phyloP scores from a whole-genome alignment of 2,329 filamentous ascomycete species.

The Pyricularia pennisetigena region DNA sequence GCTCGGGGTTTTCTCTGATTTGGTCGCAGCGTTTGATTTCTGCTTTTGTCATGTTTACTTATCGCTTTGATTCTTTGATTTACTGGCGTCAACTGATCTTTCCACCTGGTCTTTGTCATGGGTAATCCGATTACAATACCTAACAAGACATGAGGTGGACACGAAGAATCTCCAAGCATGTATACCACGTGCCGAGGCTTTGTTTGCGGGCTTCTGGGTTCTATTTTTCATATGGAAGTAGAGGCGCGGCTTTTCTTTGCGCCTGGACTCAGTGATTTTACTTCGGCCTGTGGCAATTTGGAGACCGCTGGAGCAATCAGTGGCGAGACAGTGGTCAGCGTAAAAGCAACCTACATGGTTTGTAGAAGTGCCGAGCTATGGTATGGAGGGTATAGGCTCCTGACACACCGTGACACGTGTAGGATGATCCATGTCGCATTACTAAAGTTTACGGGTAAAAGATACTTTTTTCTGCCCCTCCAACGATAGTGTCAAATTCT shows the following conservation, averaged over 20 bases:
- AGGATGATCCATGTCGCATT: background rate
- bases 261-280: background rate
- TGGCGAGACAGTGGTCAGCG: background rate
- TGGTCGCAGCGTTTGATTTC: background rate
- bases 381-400: background rate
- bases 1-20: background rate
- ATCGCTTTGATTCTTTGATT: background rate
- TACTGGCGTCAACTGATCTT: background rate
- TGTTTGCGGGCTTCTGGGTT: background rate
- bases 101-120: background rate
- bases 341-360: background rate
- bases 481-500: background rate
- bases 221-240: background rate
- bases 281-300: background rate
- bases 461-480: background rate
- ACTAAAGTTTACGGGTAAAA: background rate
- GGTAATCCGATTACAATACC: background rate
- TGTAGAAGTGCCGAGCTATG: background rate
- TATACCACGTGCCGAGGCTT: background rate
- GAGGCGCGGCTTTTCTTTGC: background rate
- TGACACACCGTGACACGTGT: background rate
- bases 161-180: background rate
- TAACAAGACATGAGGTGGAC: background rate
- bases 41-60: background rate
- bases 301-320: background rate